Conservation (phyloP, 345 rosid species). For the Rubroshorea leprosula region DNA sequence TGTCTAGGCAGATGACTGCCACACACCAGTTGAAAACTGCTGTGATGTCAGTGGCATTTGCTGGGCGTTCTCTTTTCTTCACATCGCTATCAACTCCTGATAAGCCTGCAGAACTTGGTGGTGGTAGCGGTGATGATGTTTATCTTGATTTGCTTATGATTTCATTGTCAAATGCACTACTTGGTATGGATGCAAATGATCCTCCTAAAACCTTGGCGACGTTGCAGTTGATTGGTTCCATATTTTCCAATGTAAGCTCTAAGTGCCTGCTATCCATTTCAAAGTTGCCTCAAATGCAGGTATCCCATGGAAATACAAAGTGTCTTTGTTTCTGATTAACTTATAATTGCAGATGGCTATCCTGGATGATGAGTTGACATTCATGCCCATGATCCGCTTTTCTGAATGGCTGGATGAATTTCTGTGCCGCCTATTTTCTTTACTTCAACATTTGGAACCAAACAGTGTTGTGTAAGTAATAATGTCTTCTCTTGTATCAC, state of each 20-base stretch:
- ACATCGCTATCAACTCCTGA: constrained; percentile 50
- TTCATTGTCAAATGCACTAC: constrained; percentile 86
- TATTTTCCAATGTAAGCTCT: constrained; percentile 90
- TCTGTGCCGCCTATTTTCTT: constrained; percentile 76
- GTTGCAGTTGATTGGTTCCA: constrained; percentile 93
- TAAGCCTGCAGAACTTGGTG: constrained; percentile 47
- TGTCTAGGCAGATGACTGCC: constrained; percentile 93
- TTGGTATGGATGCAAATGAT: constrained; percentile 99
- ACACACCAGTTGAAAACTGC: constrained; percentile 99
- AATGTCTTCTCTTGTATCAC: background rate
- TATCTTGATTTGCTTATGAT: constrained; percentile 65
- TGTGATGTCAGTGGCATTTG: constrained; percentile 92
- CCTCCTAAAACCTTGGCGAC: constrained; percentile 98
- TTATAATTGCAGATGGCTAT: constrained; percentile 56
- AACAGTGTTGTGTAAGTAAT: constrained; percentile 79
- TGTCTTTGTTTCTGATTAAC: constrained; percentile 12
- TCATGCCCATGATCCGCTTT: constrained; percentile 70
- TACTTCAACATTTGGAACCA: constrained; percentile 93
- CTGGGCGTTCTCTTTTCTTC: constrained; percentile 84
- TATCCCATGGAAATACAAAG: background rate
- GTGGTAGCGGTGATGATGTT: constrained; percentile 36
- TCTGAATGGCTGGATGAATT: constrained; percentile 98
- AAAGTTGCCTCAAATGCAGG: background rate
- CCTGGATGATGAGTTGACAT: constrained; percentile 70
- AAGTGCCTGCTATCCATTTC: constrained; percentile 3